A percentile compares a stretch with the other conserved stretches of the same genome.
Conservation (phyloP, 2,329 filamentous ascomycete genomes). For the Thelonectria olida region DNA sequence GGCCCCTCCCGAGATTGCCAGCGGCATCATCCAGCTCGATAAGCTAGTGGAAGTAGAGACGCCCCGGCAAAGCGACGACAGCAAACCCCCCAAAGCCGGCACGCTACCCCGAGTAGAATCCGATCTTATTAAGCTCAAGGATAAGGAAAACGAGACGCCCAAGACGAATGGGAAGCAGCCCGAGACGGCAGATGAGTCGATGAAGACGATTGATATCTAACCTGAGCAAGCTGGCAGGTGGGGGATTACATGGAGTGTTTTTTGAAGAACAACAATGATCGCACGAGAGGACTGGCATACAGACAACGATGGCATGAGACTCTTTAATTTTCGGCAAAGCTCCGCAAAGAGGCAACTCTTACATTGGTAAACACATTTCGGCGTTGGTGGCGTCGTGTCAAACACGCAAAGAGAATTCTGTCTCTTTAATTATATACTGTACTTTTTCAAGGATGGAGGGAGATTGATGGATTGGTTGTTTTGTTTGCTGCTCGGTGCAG, state of each 20-base stretch:
- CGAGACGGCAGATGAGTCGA: slow-evolving; percentile 57
- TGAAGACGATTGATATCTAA: slow-evolving; percentile 72
- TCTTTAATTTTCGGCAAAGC: slow-evolving; percentile 47
- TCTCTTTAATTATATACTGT: slow-evolving; percentile 29
- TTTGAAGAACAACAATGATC: slow-evolving; percentile 36
- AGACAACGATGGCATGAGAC: slow-evolving; percentile 41
- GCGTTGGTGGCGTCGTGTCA: slow-evolving; percentile 41
- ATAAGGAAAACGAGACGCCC: slow-evolving; percentile 51
- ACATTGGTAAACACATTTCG: slow-evolving; percentile 34
- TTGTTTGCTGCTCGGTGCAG: slow-evolving; percentile 9
- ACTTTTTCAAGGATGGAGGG: slow-evolving; percentile 25
- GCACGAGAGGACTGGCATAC: slow-evolving; percentile 37
- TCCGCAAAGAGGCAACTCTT: slow-evolving; percentile 34
- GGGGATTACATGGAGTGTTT: slow-evolving; percentile 12
- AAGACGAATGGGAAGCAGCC: slow-evolving; percentile 57
- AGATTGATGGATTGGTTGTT: slow-evolving; percentile 8
- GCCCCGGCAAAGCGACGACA: slow-evolving; percentile 57
- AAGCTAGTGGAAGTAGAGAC: slow-evolving; percentile 67
- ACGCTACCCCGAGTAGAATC: slow-evolving; percentile 47
- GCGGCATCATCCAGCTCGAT: slow-evolving; percentile 51
- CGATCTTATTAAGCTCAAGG: slow-evolving; percentile 48
- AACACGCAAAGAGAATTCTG: slow-evolving; percentile 35
- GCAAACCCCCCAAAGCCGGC: slow-evolving; percentile 45
- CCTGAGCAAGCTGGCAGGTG: slow-evolving; percentile 14
- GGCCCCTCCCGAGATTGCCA: slow-evolving; percentile 51